These are phyloP conservation scores for Starmera amethionina DNA, from an alignment of 805 yeast species.

Conservation along the genomic window DNA sequence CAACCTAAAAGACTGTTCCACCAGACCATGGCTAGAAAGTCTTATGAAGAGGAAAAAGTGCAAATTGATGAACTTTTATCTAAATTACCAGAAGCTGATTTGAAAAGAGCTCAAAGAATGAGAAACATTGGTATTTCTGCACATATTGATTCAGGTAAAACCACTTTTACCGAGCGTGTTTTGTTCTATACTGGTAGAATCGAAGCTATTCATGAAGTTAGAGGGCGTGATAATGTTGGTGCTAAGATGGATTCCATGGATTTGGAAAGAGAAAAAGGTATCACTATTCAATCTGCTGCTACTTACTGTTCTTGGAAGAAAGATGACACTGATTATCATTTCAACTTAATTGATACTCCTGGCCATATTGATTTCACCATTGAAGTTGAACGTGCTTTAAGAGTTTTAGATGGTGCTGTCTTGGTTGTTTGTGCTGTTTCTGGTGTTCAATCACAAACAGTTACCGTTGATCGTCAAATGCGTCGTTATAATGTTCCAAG, in stretches of 20 bases:
- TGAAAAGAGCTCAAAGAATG: conserved; percentile 42
- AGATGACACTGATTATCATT: conserved; percentile 59
- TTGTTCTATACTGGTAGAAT: conserved; percentile 94
- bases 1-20: conserved; percentile 23
- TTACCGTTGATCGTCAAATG: conserved; percentile 98
- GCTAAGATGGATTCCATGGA: conserved; percentile 99
- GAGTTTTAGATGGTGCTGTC: conserved; percentile 97
- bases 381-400: conserved; percentile 96
- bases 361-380: conserved; percentile 99
- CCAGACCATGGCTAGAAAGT: conserved; percentile 18
- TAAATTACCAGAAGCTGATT: conserved; percentile 41
- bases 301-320: conserved; percentile 96
- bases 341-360: conserved; percentile 95
- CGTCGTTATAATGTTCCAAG: conserved; percentile 96
- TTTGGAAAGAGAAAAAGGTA: conserved; percentile 95
- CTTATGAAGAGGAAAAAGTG: conserved; percentile 69
- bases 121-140: conserved; percentile 97
- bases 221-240: conserved; percentile 96
- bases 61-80: conserved; percentile 48
- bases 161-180: conserved; percentile 97
- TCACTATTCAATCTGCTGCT: conserved; percentile 97
- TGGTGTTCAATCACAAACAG: conserved; percentile 98
- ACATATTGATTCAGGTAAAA: conserved; percentile 96
- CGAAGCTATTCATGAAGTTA: conserved; percentile 91
- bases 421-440: conserved; percentile 97